Evolutionary conservation across 768 basidiomycete species (phyloP).

Genomic region (Amanita exitialis): DNA sequence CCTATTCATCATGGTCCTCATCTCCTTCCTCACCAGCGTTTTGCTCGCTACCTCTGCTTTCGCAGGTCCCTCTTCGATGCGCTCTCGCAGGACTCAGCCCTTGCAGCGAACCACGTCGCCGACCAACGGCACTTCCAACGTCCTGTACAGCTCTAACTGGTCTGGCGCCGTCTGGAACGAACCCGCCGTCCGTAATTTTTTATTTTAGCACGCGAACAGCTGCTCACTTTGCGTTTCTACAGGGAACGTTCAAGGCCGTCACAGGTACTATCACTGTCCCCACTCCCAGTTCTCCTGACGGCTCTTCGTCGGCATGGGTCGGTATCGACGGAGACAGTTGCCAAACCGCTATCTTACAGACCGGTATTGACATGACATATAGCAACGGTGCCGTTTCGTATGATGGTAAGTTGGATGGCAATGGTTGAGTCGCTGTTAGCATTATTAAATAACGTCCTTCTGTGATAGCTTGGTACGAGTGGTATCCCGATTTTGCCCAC

Average conservation of each 20-base stretch:
- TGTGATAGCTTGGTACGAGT: background rate
- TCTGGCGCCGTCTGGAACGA: background rate
- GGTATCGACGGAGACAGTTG: background rate
- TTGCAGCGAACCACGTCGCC: background rate
- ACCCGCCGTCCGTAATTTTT: background rate
- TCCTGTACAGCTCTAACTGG: conserved; percentile 1
- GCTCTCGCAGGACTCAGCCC: background rate
- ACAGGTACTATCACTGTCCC: background rate
- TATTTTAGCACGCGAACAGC: conserved; percentile 5
- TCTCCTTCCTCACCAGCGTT: background rate
- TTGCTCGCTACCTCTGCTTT: background rate
- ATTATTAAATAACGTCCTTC: background rate
- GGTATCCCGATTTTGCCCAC: background rate
- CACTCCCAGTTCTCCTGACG: background rate
- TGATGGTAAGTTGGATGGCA: background rate
- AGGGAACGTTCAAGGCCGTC: background rate
- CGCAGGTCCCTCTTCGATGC: background rate
- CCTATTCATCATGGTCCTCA: background rate
- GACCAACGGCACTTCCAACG: background rate
- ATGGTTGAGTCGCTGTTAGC: too few relatives aligned
- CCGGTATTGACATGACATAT: background rate
- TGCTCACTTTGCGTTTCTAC: background rate
- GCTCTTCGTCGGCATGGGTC: background rate
- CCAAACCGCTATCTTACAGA: background rate
- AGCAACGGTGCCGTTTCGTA: background rate